Conservation (phyloP, 257 asterid species). For the Salvia hispanica region DNA sequence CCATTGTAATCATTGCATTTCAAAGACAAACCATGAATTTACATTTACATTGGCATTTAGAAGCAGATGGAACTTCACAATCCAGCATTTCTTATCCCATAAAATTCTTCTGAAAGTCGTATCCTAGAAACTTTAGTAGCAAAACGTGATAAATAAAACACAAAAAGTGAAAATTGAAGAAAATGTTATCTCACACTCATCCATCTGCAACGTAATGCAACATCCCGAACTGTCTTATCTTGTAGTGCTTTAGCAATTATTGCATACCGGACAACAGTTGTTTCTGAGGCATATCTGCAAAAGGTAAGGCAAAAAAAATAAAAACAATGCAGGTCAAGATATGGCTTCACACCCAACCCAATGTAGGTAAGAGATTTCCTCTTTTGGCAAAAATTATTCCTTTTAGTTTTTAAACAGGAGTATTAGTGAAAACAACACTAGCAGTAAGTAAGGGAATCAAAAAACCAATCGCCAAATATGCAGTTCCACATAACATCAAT, state of each 20-base stretch:
- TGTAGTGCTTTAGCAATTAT: conserved; percentile 68
- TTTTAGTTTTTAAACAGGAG: neutral
- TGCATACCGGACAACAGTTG: conserved; percentile 58
- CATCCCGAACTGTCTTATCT: conserved; percentile 95
- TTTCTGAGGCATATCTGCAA: conserved; percentile 73
- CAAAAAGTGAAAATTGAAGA: neutral
- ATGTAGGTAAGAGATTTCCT: no score
- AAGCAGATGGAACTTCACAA: conserved; percentile 2
- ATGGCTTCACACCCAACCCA: neutral
- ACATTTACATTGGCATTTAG: conserved; percentile 6
- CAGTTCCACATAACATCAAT: neutral
- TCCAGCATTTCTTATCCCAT: conserved; percentile 15
- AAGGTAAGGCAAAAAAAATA: neutral
- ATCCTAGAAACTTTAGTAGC: conserved; percentile 24
- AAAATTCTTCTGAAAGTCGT: conserved; percentile 11
- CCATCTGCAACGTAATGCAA: conserved; percentile 93
- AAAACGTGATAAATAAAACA: neutral
- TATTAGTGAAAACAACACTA: neutral
- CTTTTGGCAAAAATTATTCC: neutral
- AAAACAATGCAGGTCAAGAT: conserved; percentile 12
- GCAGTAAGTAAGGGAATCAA: neutral
- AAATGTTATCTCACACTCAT: conserved; percentile 67
- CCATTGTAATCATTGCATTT: neutral
- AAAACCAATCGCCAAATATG: neutral
- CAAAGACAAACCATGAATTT: conserved; percentile 16